Evolutionary conservation across 768 basidiomycete genomes (phyloP).

Genomic region (Cystofilobasidium capitatum): DNA sequence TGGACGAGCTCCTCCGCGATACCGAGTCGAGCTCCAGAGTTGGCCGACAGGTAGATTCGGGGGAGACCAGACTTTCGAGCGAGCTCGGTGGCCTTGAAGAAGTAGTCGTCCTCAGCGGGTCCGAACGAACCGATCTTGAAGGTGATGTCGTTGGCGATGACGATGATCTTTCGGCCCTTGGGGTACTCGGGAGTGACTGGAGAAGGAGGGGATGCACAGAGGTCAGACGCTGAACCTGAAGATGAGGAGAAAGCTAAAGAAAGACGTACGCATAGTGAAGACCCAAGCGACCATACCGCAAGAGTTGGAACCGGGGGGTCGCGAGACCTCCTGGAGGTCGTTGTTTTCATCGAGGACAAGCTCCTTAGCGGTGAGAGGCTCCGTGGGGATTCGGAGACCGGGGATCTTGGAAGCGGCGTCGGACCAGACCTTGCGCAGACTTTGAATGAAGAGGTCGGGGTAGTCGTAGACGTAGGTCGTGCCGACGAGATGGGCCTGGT

Average conservation of each 20-base stretch:
- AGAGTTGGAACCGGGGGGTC: conserved; percentile 84
- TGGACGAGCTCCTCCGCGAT: conserved; percentile 82
- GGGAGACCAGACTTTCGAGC: conserved; percentile 80
- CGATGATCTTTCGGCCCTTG: conserved; percentile 71
- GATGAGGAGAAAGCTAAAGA: not conserved
- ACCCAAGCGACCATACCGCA: conserved; percentile 99
- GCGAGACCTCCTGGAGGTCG: conserved; percentile 76
- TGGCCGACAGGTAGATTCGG: conserved; percentile 94
- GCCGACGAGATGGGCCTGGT: conserved; percentile 95
- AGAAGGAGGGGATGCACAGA: not conserved
- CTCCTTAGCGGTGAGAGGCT: conserved; percentile 72
- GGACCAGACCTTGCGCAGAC: conserved; percentile 84
- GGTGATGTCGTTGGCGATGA: conserved; percentile 96
- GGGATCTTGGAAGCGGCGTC: conserved; percentile 49
- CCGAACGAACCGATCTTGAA: conserved; percentile 98
- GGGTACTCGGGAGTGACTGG: conserved; percentile 64
- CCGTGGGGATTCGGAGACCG: conserved; percentile 62
- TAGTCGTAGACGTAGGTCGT: conserved; percentile 99
- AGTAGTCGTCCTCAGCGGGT: conserved; percentile 89
- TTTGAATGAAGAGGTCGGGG: conserved; percentile 97
- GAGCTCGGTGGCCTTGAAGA: conserved; percentile 86
- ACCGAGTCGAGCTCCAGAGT: conserved; percentile 95
- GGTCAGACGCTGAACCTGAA: not conserved
- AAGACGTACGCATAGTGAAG: conserved; percentile 65
- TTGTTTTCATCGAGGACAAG: conserved; percentile 91